Percentiles rank a stretch among this genome's conserved stretches.
These are phyloP conservation scores for Pseudovirgaria hyperparasitica DNA, from an alignment of 2,329 filamentous ascomycete species.

Conservation along the genomic window DNA sequence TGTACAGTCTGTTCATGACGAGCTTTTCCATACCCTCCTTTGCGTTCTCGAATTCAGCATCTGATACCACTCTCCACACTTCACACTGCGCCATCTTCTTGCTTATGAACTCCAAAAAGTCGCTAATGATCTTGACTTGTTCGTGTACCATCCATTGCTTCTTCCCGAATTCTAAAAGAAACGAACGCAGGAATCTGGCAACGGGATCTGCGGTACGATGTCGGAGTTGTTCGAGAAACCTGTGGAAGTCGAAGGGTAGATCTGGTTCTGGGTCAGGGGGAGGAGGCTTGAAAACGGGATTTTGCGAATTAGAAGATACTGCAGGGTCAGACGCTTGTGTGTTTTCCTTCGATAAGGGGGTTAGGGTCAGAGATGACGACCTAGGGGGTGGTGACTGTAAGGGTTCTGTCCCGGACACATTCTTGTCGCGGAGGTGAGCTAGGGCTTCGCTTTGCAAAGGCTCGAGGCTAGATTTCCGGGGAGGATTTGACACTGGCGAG, in stretches of 20 bases:
- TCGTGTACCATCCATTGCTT: constrained; percentile 99
- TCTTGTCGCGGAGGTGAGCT: constrained; percentile 13
- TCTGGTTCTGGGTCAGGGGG: constrained; percentile 55
- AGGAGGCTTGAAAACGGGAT: constrained; percentile 43
- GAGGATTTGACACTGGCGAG: constrained; percentile 58
- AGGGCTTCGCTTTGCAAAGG: constrained; percentile 39
- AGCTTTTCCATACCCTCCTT: constrained; percentile 98
- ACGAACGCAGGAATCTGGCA: constrained; percentile 88
- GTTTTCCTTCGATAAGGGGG: constrained; percentile 16
- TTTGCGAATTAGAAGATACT: constrained; percentile 19
- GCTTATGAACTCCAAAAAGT: constrained; percentile 91
- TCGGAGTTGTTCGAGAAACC: constrained; percentile 88
- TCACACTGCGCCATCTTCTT: constrained; percentile 98
- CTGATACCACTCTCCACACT: constrained; percentile 89
- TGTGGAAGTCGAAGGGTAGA: constrained; percentile 91
- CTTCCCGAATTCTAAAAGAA: constrained; percentile 88
- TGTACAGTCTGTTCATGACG: constrained; percentile 95
- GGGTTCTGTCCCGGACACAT: constrained; percentile 9
- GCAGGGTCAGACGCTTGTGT: constrained; percentile 7
- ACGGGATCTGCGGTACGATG: constrained; percentile 98
- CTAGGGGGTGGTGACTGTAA: constrained; percentile 20
- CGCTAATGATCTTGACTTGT: constrained; percentile 96
- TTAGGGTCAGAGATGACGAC: constrained; percentile 20
- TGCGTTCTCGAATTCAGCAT: constrained; percentile 96
- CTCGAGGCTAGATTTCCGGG: constrained; percentile 76